Evolutionary conservation across 1,284 basidiomycete species (phyloP), one percentile per base, ranked within the genome.

Genomic region (Cronartium quercuum): DNA sequence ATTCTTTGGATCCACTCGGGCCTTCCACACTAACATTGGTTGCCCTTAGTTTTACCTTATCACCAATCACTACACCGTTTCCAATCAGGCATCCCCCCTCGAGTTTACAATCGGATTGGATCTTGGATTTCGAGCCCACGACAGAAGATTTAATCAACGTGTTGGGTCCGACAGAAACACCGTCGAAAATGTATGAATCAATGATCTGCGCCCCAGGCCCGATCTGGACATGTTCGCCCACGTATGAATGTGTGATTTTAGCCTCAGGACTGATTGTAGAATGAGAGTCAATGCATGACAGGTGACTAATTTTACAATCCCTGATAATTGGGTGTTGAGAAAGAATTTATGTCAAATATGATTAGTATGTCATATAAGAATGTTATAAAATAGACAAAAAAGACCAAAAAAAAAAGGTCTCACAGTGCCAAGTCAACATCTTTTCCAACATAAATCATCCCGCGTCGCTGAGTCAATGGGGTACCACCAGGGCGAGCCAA

Each of bases 181-280:
- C 85, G 64, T 89, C 88, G 60, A 84, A 83, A 60, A 94, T 84
- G 63, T 84, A 85, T 10, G 89, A 88, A 35, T 85, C 85, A 7
- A 89, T 92, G 77, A 97, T 88, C 76, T 92, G 86, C 18, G 90
- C 90, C 81, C 92, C 90, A 70, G 87, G 87, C 18, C 91, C 91
- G 58, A 96, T 86, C 78, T 89, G 89, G 79, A 90, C 92, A 24
- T 76, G 82, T 78, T 74, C 81, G 78, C n/a, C 78, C 77, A 79
- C 29, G 80, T 80, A 37, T 81, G 81, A 44, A 82, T 80, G 29
- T 81, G 78, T 1, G 79, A 70, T 3, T 81, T 81, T 10, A 80
- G 82, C 37, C 71, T 77, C 18, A 83, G 77, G 2, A 78, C 78
- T 55, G 38, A 74, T 66, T 10, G 64, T 24, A 61, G 61, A 74